Conservation (phyloP, 176 grass and related monocot species). For the Musa schizocarpa region DNA sequence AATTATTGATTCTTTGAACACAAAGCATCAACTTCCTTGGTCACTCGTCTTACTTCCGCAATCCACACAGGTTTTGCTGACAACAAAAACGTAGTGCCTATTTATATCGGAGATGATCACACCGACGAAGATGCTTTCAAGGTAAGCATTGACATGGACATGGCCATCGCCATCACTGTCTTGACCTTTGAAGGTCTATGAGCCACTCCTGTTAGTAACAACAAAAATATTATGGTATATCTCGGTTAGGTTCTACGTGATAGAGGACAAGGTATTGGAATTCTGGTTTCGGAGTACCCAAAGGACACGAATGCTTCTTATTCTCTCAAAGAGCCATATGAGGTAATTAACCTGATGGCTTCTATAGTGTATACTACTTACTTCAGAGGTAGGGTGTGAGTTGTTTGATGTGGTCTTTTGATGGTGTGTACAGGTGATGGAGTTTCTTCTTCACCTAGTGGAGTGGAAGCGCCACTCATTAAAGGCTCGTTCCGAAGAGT, state of each 20-base stretch:
- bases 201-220: constrained; percentile 6
- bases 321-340: constrained; percentile 68
- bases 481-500: constrained; percentile 11
- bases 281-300: constrained; percentile 70
- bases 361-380: constrained; percentile 5
- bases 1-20: neutral
- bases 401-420: constrained; percentile 22
- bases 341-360: constrained; percentile 30
- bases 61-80: constrained; percentile 50
- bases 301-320: constrained; percentile 80
- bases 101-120: constrained; percentile 84
- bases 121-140: constrained; percentile 99
- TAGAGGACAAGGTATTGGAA: constrained; percentile 65
- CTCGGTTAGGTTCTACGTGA: constrained; percentile 32
- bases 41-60: neutral
- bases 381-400: neutral
- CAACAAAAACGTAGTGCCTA: constrained; percentile 58
- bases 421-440: constrained; percentile 27
- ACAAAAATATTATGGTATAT: constrained; percentile 17
- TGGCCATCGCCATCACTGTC: neutral
- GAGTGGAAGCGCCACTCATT: constrained; percentile 36
- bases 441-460: constrained; percentile 35
- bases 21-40: constrained; percentile 4
- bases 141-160: constrained; percentile 21
- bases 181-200: neutral